Evolutionary conservation across 257 asterid species (phyloP), one percentile per base, ranked within the genome.

Genomic region (Fraxinus anomala): DNA sequence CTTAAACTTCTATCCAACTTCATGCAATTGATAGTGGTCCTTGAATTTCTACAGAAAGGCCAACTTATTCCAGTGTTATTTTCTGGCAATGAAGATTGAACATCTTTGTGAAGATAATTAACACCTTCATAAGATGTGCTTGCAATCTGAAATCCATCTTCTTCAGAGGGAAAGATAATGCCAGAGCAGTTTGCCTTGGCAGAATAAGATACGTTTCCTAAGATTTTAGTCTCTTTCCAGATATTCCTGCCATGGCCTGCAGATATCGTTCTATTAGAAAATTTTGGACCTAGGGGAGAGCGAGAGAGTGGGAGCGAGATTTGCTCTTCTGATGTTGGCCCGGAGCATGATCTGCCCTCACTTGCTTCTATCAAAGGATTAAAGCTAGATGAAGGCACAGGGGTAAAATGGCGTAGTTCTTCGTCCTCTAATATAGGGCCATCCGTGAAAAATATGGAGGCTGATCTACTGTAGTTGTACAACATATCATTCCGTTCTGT

Each of bases 241-340:
- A 81, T 68, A 73, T 79, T 80, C 63, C 79, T 82, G 66, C 76
- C 80, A 73, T 80, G 74, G 59, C 75, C 61, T 44, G 79, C 67
- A 78, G 83, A 70, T 69, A 77, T 81, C 71, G 61, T 44, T 39
- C 76, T 80, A 73, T 73, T 88, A 68, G 69, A 51, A 82, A 73
- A 74, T 73, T 76, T 83, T 68, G 94, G 96, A 68, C 91, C 89
- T 68, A 92, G 94, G 42, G 96, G 92, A 30, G 97, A 92, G 37
- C 85, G 70, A 82, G 89, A 86, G 77, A 85, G 82, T 28, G 96
- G 87, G 68, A 83, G 66, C 34, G 77, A 72, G 59, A 61, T 49
- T 42, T 80, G 75, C 80, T 80, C 85, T 79, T 77, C 82, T 13
- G 86, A 82, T 39, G 75, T 76, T 61, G 79, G 75, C 63, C 72